These are phyloP conservation scores for Penicillium cinerascens DNA, from an alignment of 495 filamentous ascomycete species.

Conservation along the genomic window DNA sequence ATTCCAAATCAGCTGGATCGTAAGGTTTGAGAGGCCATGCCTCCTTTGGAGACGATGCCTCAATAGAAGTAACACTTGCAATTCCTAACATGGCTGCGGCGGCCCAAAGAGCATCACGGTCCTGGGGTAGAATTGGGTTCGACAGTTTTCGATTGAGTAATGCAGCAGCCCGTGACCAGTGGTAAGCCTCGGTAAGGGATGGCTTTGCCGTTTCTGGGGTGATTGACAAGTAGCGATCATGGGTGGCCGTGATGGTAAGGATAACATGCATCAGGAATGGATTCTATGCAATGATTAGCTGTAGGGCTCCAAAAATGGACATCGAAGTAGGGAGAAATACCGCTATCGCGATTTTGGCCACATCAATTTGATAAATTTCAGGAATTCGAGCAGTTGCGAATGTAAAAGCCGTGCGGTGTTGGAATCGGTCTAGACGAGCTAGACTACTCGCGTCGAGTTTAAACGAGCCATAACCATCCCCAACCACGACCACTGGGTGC, in stretches of 20 bases:
- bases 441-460: constrained; percentile 22
- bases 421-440: constrained; percentile 27
- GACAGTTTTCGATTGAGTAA: constrained; percentile 30
- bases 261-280: constrained; percentile 43
- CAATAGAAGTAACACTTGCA: constrained; percentile 28
- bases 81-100: constrained; percentile 37
- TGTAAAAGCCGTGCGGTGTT: constrained; percentile 24
- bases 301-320: background rate
- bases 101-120: constrained; percentile 42
- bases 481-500: constrained; percentile 3
- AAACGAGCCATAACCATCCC: constrained; percentile 19
- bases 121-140: constrained; percentile 23
- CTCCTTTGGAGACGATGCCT: constrained; percentile 23
- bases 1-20: constrained; percentile 27
- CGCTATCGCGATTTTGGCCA: constrained; percentile 10
- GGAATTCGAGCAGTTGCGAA: constrained; percentile 17
- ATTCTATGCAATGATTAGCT: constrained; percentile 19
- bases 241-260: constrained; percentile 30
- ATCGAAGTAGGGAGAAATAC: background rate
- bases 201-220: constrained; percentile 7
- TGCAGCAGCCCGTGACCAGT: constrained; percentile 29
- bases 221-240: constrained; percentile 30
- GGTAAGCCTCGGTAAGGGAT: constrained; percentile 27
- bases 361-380: constrained; percentile 13
- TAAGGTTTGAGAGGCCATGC: constrained; percentile 37